phyloP scores from a whole-genome alignment of 179 eudicot genomes.

The Patellifolia procumbens region DNA sequence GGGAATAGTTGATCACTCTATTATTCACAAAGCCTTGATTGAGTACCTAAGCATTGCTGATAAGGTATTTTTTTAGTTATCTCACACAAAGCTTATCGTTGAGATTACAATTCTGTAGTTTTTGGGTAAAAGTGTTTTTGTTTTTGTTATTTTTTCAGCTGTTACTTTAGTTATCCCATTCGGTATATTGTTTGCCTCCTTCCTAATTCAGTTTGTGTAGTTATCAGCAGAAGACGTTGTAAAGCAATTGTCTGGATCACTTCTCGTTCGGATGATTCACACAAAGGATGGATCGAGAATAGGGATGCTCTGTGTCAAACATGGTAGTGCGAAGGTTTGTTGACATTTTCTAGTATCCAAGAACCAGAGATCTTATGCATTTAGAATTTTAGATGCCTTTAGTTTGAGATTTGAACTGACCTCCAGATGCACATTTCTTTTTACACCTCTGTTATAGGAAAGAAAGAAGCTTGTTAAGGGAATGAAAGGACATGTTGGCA shows the following conservation, averaged over 20 bases:
- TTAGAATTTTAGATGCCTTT: not conserved
- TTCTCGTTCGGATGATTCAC: constrained; percentile 83
- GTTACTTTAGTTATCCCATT: not conserved
- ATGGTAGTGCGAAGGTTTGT: constrained; percentile 91
- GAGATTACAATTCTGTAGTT: not conserved
- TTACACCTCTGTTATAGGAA: constrained; percentile 43
- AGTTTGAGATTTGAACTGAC: constrained; percentile 10
- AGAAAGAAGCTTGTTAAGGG: constrained; percentile 89
- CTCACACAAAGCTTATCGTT: not conserved
- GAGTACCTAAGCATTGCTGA: constrained; percentile 90
- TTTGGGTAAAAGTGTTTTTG: not conserved
- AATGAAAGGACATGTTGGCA: constrained; percentile 68
- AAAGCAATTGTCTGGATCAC: constrained; percentile 69
- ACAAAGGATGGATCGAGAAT: constrained; percentile 84
- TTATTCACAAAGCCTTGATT: constrained; percentile 74
- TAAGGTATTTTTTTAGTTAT: constrained; percentile 44
- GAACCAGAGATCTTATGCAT: not conserved
- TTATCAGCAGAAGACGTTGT: constrained; percentile 76
- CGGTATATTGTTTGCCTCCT: constrained; percentile 1
- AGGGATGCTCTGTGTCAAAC: constrained; percentile 82
- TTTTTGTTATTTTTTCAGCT: not conserved
- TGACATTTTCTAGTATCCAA: not conserved
- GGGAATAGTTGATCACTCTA: constrained; percentile 93
- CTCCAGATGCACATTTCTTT: constrained; percentile 5
- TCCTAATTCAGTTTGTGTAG: constrained; percentile 47